Conservation (phyloP, 2,329 filamentous ascomycete genomes). For the Pseudogymnoascus sp. region DNA sequence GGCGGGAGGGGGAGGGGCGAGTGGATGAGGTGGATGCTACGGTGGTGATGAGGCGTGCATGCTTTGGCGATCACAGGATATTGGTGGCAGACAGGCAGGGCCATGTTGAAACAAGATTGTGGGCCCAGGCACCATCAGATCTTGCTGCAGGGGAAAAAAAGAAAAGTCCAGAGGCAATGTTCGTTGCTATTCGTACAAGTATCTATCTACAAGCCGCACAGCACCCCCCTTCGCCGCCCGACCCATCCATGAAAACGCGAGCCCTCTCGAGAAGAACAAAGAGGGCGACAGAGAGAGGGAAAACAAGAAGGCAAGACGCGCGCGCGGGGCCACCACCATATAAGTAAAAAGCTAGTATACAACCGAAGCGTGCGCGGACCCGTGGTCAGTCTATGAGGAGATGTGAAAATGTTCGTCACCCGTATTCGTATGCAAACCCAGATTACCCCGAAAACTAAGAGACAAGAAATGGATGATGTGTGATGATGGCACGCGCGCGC, state of each 20-base stretch:
- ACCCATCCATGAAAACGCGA: neutral
- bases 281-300: neutral
- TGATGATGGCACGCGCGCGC: neutral
- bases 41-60: slow-evolving; percentile 6
- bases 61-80: neutral
- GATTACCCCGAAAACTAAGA: slow-evolving; percentile 1
- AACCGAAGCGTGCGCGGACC: slow-evolving; percentile 3
- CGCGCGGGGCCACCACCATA: neutral
- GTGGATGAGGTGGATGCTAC: neutral
- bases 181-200: slow-evolving; percentile 9
- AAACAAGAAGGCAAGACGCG: neutral
- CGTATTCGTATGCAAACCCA: slow-evolving; percentile 1
- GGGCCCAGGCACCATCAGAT: neutral
- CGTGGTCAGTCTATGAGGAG: slow-evolving; percentile 1
- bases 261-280: neutral
- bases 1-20: neutral
- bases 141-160: neutral
- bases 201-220: slow-evolving; percentile 8
- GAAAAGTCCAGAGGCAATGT: neutral
- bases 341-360: slow-evolving; percentile 6
- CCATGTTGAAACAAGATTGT: neutral
- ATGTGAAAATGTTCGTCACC: slow-evolving; percentile 5
- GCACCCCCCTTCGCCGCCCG: neutral
- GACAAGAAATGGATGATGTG: slow-evolving; percentile 6
- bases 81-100: neutral